Conservation (phyloP, 2,329 filamentous ascomycete genomes). For the Alternaria tenuissima region DNA sequence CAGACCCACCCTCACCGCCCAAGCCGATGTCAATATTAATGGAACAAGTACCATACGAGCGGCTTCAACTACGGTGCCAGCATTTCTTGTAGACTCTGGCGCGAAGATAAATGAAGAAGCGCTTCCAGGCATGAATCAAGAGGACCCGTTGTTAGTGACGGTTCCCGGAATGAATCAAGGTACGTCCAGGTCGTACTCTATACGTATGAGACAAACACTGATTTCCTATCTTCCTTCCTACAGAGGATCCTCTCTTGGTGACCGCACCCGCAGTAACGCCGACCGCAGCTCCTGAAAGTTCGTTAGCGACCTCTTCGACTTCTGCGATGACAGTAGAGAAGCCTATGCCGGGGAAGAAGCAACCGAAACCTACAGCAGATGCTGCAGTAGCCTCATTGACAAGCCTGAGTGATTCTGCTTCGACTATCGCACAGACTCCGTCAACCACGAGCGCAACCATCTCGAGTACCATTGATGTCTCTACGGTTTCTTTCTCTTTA, state of each 20-base stretch:
- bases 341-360: conserved; percentile 19
- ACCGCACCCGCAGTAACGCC: neutral
- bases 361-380: conserved; percentile 12
- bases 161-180: conserved; percentile 5
- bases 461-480: neutral
- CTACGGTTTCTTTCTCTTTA: neutral
- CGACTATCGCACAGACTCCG: neutral
- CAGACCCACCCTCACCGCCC: neutral
- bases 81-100: neutral
- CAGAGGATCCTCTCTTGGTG: neutral
- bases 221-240: neutral
- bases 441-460: neutral
- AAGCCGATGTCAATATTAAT: neutral
- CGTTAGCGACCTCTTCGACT: neutral
- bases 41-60: neutral
- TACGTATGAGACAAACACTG: neutral
- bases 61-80: neutral
- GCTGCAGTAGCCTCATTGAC: conserved; percentile 1
- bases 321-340: neutral
- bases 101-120: neutral
- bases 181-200: no score
- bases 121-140: conserved; percentile 18
- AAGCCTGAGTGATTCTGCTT: neutral
- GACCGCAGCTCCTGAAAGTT: neutral
- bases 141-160: neutral